These are phyloP conservation scores for Apocynum venetum DNA, from an alignment of 257 asterid species.

Conservation along the genomic window DNA sequence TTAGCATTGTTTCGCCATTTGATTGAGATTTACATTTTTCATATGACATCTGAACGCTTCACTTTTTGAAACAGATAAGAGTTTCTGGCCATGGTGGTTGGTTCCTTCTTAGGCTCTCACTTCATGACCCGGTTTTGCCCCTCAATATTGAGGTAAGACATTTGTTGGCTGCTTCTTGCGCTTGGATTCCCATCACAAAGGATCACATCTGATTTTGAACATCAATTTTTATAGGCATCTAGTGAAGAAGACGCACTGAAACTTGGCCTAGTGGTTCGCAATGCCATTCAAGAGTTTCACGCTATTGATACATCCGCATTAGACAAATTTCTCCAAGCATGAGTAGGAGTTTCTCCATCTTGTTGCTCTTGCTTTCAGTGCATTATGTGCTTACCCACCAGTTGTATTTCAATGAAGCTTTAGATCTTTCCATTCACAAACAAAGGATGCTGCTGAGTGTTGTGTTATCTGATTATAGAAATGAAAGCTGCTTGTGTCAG, in stretches of 20 bases:
- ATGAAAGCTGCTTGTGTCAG: not conserved
- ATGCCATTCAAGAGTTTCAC: conserved; percentile 53
- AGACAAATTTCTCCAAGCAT: conserved; percentile 53
- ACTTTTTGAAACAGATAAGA: conserved; percentile 51
- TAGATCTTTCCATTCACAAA: not conserved
- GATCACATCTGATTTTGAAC: conserved; percentile 9
- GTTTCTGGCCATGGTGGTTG: conserved; percentile 98
- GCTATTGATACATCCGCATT: conserved; percentile 81
- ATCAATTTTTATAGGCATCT: conserved; percentile 51
- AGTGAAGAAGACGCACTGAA: conserved; percentile 66
- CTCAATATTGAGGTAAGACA: conserved; percentile 83
- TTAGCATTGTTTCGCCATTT: not conserved
- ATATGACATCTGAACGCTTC: not conserved
- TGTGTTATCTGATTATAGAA: not conserved
- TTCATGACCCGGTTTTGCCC: conserved; percentile 96
- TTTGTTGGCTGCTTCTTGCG: conserved; percentile 6
- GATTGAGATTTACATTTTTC: not conserved
- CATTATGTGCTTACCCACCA: not conserved
- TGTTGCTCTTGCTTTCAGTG: not conserved
- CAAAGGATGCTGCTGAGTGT: not conserved
- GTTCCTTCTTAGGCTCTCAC: conserved; percentile 96
- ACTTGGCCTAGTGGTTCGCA: conserved; percentile 65
- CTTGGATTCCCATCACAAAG: not conserved
- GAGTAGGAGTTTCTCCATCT: conserved; percentile 8
- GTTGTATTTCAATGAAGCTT: not conserved